Percentiles rank a stretch among this genome's conserved stretches.
These are phyloP conservation scores for Solanum habrochaites DNA, from an alignment of 257 asterid species.

Conservation along the genomic window DNA sequence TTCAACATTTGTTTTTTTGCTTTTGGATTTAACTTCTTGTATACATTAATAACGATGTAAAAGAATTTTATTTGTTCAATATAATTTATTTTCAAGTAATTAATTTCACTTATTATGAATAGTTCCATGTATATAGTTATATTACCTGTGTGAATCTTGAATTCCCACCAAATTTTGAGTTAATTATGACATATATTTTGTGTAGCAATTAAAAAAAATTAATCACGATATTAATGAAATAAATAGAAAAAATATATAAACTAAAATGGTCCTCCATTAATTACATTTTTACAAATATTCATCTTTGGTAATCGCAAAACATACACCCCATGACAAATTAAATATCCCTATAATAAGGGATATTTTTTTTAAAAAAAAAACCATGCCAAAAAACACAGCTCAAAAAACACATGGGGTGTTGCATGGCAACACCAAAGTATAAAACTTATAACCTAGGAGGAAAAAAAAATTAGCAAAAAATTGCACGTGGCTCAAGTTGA, in stretches of 20 bases:
- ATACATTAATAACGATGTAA: not conserved
- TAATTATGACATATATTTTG: not conserved
- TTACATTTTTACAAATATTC: not conserved
- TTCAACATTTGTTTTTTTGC: not conserved
- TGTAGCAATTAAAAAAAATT: not conserved
- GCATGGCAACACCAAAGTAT: not conserved
- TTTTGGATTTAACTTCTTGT: not conserved
- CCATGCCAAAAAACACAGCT: slow-evolving; percentile 30
- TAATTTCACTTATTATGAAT: too few relatives aligned
- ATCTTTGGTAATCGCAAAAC: slow-evolving; percentile 1
- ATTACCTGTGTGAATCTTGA: not conserved
- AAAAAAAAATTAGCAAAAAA: not conserved
- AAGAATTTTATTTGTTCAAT: not conserved
- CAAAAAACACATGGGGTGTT: slow-evolving; percentile 13
- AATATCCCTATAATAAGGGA: not conserved
- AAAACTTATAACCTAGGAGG: not conserved
- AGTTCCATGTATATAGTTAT: too few relatives aligned
- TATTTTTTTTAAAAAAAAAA: not conserved
- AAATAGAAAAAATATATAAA: not conserved
- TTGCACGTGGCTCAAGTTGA: not conserved
- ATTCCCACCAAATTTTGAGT: not conserved
- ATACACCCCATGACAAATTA: slow-evolving; percentile 4
- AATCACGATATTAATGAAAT: not conserved
- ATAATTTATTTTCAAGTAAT: not conserved
- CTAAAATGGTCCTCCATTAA: not conserved